These are phyloP conservation scores for Penicillium chermesinum DNA, from an alignment of 495 filamentous ascomycete species.

Conservation along the genomic window DNA sequence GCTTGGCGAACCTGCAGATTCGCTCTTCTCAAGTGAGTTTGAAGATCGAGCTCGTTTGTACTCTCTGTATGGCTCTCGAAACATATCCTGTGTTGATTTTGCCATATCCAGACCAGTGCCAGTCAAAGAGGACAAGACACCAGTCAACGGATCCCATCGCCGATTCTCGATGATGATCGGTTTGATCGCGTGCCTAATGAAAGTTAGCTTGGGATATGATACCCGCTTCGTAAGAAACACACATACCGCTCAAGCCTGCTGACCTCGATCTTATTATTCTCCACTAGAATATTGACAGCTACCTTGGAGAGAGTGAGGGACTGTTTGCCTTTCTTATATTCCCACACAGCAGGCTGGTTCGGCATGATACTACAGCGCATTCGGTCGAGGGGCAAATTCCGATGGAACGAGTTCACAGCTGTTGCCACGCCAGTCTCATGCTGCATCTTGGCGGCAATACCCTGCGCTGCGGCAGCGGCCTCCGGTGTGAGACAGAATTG, in stretches of 20 bases:
- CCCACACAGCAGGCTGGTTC: conserved; percentile 68
- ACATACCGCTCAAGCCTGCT: conserved; percentile 49
- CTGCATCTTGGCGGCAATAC: conserved; percentile 59
- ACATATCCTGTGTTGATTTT: conserved; percentile 26
- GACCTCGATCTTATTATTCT: conserved; percentile 55
- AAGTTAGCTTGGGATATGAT: conserved; percentile 13
- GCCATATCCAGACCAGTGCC: conserved; percentile 23
- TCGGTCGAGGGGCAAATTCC: conserved; percentile 53
- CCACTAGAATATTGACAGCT: conserved; percentile 61
- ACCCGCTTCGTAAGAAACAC: conserved; percentile 19
- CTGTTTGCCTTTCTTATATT: conserved; percentile 41
- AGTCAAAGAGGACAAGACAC: conserved; percentile 37
- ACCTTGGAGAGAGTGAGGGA: conserved; percentile 56
- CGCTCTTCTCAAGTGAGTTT: neutral
- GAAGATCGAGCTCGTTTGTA: conserved; percentile 11
- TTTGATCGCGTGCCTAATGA: conserved; percentile 21
- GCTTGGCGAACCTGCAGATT: conserved; percentile 6
- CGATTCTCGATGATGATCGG: conserved; percentile 33
- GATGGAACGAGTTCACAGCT: conserved; percentile 68
- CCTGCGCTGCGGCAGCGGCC: conserved; percentile 50
- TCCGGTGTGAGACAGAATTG: conserved; percentile 58
- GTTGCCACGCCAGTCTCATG: conserved; percentile 68
- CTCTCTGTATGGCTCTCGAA: conserved; percentile 32
- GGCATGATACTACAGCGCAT: conserved; percentile 69
- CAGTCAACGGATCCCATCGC: conserved; percentile 39